Percentiles rank a stretch among this genome's conserved stretches.
Evolutionary conservation across 352 stramenopile species (phyloP).

Genomic region (Phytophthora hybrid): DNA sequence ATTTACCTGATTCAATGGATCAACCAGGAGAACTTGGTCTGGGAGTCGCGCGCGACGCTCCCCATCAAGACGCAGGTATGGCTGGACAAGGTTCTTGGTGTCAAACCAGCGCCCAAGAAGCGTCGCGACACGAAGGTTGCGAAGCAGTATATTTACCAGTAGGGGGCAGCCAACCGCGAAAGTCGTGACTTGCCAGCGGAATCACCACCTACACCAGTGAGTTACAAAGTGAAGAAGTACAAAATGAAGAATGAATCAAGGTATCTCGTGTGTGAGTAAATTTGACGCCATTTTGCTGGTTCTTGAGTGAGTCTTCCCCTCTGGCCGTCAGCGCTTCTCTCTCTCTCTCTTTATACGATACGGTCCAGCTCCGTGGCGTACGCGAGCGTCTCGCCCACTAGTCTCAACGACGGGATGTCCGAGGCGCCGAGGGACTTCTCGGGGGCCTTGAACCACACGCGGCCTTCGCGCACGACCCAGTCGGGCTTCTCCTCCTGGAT

Average conservation of each 20-base stretch:
- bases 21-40: constrained; percentile 52
- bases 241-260: constrained; percentile 38
- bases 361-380: constrained; percentile 97
- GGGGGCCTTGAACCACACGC: constrained; percentile 92
- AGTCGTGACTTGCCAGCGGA: background rate
- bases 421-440: constrained; percentile 86
- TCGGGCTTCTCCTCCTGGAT: constrained; percentile 90
- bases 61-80: constrained; percentile 64
- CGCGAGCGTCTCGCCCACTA: constrained; percentile 95
- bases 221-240: constrained; percentile 34
- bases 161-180: background rate
- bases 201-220: background rate
- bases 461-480: constrained; percentile 89
- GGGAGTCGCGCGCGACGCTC: constrained; percentile 65
- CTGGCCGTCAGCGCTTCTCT: background rate
- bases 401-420: constrained; percentile 95
- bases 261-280: constrained; percentile 15
- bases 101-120: constrained; percentile 42
- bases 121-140: constrained; percentile 43
- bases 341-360: constrained; percentile 83
- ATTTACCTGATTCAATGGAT: constrained; percentile 83
- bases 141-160: constrained; percentile 40
- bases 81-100: constrained; percentile 74
- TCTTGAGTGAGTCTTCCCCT: background rate
- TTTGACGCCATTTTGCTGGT: constrained; percentile 22